Conservation (phyloP, 1,284 basidiomycete genomes). For the Earliella scabrosa region DNA sequence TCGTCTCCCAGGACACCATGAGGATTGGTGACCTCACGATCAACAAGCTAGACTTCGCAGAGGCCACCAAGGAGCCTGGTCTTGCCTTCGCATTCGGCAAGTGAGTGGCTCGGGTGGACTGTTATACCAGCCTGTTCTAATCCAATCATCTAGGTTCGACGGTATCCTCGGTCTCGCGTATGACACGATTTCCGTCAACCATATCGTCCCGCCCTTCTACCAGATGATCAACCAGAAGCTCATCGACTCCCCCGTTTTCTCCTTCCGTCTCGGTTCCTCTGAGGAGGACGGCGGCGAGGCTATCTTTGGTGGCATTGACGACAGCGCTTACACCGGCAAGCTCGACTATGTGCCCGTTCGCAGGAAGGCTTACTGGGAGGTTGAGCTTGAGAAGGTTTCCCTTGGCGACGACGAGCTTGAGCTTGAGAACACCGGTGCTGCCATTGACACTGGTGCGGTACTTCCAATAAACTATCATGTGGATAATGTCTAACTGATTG, state of each 20-base stretch:
- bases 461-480: too few species aligned
- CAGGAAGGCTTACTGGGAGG: conserved; percentile 98
- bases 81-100: conserved; percentile 97
- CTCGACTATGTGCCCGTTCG: conserved; percentile 91
- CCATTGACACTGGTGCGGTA: conserved; percentile 88
- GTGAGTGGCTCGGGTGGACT: conserved; percentile 58
- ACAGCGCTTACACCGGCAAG: conserved; percentile 79
- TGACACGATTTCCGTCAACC: conserved; percentile 96
- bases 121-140: too few species aligned
- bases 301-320: conserved; percentile 92
- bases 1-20: conserved; percentile 87
- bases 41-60: conserved; percentile 88
- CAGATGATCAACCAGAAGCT: conserved; percentile 88
- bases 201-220: conserved; percentile 95
- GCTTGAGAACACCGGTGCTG: conserved; percentile 91
- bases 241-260: conserved; percentile 88
- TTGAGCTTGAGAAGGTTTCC: conserved; percentile 85
- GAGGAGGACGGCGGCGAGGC: conserved; percentile 93
- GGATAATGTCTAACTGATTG: neutral
- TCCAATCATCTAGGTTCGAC: conserved; percentile 85
- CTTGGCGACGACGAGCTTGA: conserved; percentile 89
- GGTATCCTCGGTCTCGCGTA: conserved; percentile 96
- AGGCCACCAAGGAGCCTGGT: conserved; percentile 96
- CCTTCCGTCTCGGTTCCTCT: conserved; percentile 91
- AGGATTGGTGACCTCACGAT: conserved; percentile 87